Conservation (phyloP, 345 rosid genomes). For the Melastoma malabathricum region DNA sequence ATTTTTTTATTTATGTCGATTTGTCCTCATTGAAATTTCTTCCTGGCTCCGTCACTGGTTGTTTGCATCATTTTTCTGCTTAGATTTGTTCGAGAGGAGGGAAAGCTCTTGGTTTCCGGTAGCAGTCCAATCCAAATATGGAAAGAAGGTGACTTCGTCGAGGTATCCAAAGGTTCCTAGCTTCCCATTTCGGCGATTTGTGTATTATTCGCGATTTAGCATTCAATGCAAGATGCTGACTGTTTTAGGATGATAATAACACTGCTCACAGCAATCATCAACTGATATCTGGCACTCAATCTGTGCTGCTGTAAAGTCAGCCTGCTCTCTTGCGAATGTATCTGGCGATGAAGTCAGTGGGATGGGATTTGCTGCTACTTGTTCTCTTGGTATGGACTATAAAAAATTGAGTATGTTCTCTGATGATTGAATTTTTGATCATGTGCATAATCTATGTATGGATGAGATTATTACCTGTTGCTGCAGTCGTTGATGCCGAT, state of each 20-base stretch:
- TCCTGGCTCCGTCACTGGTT: too few relatives aligned
- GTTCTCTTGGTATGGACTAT: constrained; percentile 73
- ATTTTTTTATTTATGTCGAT: too few relatives aligned
- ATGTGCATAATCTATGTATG: neutral
- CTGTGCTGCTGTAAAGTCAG: constrained; percentile 76
- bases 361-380: constrained; percentile 84
- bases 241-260: too few relatives aligned
- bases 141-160: constrained; percentile 77
- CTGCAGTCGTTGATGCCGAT: constrained; percentile 80
- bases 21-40: too few relatives aligned
- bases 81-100: constrained; percentile 77
- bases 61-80: constrained; percentile 2
- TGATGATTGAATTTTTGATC: neutral
- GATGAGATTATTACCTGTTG: constrained; percentile 1
- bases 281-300: constrained; percentile 95
- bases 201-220: too few relatives aligned
- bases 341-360: constrained; percentile 56
- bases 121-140: constrained; percentile 93
- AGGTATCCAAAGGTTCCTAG: constrained; percentile 25
- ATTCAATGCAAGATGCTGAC: too few relatives aligned
- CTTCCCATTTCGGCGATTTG: too few relatives aligned
- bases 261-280: constrained; percentile 71
- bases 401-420: neutral
- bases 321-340: constrained; percentile 62
- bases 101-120: constrained; percentile 72